Evolutionary conservation across 129 eudicot genomes (phyloP).

Genomic region (Sambucus nigra): DNA sequence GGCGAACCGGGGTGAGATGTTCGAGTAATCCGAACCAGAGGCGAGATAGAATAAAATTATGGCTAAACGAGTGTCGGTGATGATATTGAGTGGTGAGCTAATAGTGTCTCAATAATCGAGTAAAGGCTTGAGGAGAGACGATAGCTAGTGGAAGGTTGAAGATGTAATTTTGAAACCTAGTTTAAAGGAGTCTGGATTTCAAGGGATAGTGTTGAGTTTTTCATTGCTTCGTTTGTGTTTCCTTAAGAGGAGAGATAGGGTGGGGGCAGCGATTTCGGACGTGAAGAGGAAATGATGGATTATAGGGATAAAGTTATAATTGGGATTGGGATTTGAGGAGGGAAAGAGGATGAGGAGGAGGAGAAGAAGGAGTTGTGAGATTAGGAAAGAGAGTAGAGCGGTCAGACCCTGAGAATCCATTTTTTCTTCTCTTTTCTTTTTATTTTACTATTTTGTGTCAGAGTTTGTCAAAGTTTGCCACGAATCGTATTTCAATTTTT

Average conservation of each 20-base stretch:
- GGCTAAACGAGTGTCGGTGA: slow-evolving; percentile 53
- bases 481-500: not conserved
- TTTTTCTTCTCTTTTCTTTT: slow-evolving; percentile 9
- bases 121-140: slow-evolving; percentile 63
- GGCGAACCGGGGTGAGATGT: slow-evolving; percentile 37
- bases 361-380: slow-evolving; percentile 46
- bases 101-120: slow-evolving; percentile 91
- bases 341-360: slow-evolving; percentile 30
- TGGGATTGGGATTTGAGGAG: slow-evolving; percentile 17
- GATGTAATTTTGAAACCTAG: slow-evolving; percentile 44
- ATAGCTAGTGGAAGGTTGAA: slow-evolving; percentile 75
- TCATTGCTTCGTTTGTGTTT: slow-evolving; percentile 39
- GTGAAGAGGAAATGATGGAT: slow-evolving; percentile 40
- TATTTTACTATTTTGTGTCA: not conserved
- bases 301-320: slow-evolving; percentile 25
- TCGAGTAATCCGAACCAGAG: slow-evolving; percentile 49
- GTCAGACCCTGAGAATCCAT: slow-evolving; percentile 50
- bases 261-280: slow-evolving; percentile 44
- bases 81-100: slow-evolving; percentile 43
- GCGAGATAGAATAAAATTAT: slow-evolving; percentile 58
- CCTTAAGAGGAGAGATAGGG: slow-evolving; percentile 28
- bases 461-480: too few species aligned
- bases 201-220: slow-evolving; percentile 31
- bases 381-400: slow-evolving; percentile 54
- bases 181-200: slow-evolving; percentile 47